These are phyloP conservation scores for Porpolomopsis calyptriformis DNA, from an alignment of 768 basidiomycete species.

Conservation along the genomic window DNA sequence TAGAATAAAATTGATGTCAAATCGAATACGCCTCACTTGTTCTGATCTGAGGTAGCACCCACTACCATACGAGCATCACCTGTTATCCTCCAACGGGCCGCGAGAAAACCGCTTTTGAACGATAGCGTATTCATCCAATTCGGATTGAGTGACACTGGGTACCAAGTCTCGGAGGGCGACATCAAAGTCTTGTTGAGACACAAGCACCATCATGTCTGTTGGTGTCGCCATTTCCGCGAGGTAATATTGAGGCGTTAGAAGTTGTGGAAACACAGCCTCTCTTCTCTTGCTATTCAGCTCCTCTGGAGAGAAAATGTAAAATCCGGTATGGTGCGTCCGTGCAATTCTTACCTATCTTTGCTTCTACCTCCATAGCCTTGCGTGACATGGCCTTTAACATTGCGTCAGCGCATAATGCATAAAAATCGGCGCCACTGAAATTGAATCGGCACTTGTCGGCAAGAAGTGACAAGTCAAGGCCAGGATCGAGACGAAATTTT, in stretches of 20 bases:
- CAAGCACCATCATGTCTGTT: conserved; percentile 65
- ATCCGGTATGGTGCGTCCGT: not conserved
- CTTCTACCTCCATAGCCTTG: conserved; percentile 72
- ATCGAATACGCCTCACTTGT: too few species aligned
- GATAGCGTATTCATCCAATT: conserved; percentile 73
- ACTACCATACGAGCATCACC: too few species aligned
- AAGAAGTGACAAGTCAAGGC: conserved; percentile 49
- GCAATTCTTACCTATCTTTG: conserved; percentile 47
- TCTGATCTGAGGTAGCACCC: too few species aligned
- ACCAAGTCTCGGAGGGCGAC: conserved; percentile 58
- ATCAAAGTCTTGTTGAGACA: conserved; percentile 66
- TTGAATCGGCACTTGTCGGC: conserved; percentile 80
- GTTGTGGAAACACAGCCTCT: conserved; percentile 42
- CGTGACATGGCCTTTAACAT: conserved; percentile 91
- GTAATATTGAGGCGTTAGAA: conserved; percentile 83
- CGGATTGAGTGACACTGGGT: conserved; percentile 75
- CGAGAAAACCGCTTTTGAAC: conserved; percentile 59
- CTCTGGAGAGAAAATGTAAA: conserved; percentile 18
- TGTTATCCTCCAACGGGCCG: too few species aligned
- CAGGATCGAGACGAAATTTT: conserved; percentile 75
- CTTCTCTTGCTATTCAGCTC: conserved; percentile 38
- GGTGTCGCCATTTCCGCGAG: conserved; percentile 69
- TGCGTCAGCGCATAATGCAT: conserved; percentile 94
- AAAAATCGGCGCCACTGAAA: conserved; percentile 96
- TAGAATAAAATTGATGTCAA: too few species aligned